phyloP scores from a whole-genome alignment of 2,329 filamentous ascomycete species.

The Sporothrix variecibatus region DNA sequence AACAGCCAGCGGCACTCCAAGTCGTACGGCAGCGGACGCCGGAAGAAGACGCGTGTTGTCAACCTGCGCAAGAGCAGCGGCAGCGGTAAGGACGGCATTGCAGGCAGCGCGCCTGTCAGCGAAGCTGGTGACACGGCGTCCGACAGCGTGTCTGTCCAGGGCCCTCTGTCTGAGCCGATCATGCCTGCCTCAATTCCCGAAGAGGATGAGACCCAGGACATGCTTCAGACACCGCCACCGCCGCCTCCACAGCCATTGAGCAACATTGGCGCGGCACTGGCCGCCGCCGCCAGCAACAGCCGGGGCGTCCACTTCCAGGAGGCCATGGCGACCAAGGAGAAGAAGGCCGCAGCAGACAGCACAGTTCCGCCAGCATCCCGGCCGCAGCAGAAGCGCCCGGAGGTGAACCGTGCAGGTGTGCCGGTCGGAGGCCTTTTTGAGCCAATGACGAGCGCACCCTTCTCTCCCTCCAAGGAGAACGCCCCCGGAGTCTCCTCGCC shows the following conservation, averaged over 20 bases:
- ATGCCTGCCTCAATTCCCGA: constrained; percentile 60
- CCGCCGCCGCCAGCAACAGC: constrained; percentile 18
- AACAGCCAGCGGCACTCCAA: constrained; percentile 59
- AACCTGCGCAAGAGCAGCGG: constrained; percentile 68
- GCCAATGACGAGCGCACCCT: neutral
- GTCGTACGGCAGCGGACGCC: constrained; percentile 61
- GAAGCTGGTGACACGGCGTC: constrained; percentile 53
- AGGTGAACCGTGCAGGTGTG: constrained; percentile 22
- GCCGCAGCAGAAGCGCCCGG: constrained; percentile 19
- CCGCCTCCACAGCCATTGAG: neutral
- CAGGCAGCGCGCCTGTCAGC: constrained; percentile 49
- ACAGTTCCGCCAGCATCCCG: constrained; percentile 19
- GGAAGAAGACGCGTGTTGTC: constrained; percentile 82
- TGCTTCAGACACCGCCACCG: neutral
- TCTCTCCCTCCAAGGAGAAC: constrained; percentile 2
- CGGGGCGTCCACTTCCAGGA: constrained; percentile 17
- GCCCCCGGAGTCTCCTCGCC: constrained; percentile 17
- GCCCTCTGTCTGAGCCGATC: constrained; percentile 63
- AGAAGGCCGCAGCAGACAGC: neutral
- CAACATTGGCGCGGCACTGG: constrained; percentile 24
- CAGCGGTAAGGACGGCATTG: constrained; percentile 35
- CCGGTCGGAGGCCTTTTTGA: constrained; percentile 26
- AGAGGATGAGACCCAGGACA: constrained; percentile 48
- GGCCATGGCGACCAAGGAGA: neutral
- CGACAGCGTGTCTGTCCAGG: constrained; percentile 53